Evolutionary conservation across 257 asterid species (phyloP), one percentile per base, ranked within the genome.

Genomic region (Solanum clarkiae): DNA sequence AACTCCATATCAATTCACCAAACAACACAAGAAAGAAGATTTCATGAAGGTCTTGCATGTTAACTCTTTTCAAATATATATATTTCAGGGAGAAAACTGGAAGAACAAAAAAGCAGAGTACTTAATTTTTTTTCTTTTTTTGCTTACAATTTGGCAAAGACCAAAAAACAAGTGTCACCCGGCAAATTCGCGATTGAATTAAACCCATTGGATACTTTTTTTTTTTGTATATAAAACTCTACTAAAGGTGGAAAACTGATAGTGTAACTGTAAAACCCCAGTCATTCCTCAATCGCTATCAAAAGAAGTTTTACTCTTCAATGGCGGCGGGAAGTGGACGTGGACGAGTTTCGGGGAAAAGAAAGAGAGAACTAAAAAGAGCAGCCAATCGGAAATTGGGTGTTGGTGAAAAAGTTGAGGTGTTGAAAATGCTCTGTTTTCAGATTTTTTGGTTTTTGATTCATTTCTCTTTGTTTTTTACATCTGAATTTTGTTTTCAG

Each of bases 391-490:
- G 36, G 8, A 88, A 87, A 84, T 81, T 91, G 17, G 65, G 72
- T n/a, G 18, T 65, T 81, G 51, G 86, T 70, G 59, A 87, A 4
- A 87, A 62, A 88, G 92, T 90, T 42, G 94, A 91, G 93, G 94
- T 89, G 85, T 66, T 22, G 20, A 75, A 26, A 80, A 54, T n/a
- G 51, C 24, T 70, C 54, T 51, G 32, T 26, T 18, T 29, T 57
- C 55, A 63, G 1, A 6, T 54, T 44, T 47, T 57, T 32, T 22
- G 51, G 7, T 65, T 60, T 40, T 72, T 59, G 15, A 22, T 53
- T 10, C 68, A 51, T 49, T 55, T 14, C 6, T 18, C 26, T 53
- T 47, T 68, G 7, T 18, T 42, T 70, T 70, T 70, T 40, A 6
- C 77, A 69, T 69, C 24, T 69, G n/a, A 36, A 69, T 69, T 69